Conservation (phyloP, 2,329 filamentous ascomycete species). For the Botrytis paeoniae region DNA sequence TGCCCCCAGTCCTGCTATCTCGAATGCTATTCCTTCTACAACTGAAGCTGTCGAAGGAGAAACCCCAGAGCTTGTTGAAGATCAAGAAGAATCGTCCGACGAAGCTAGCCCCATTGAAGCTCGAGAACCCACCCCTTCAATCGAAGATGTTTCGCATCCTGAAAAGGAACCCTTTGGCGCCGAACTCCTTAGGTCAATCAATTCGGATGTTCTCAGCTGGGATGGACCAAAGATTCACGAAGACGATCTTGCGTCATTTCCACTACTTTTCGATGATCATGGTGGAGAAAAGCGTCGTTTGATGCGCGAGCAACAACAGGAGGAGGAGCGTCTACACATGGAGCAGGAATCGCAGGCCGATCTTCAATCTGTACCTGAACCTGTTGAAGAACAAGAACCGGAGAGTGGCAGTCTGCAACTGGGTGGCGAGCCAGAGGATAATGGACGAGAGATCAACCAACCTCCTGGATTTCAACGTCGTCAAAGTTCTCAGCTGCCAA, state of each 20-base stretch:
- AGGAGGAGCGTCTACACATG: conserved; percentile 51
- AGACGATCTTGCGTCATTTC: conserved; percentile 50
- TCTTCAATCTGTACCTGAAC: conserved; percentile 45
- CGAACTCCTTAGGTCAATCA: conserved; percentile 46
- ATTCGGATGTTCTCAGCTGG: conserved; percentile 47
- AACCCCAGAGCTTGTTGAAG: conserved; percentile 20
- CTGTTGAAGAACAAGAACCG: conserved; percentile 66
- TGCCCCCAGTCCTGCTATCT: conserved; percentile 77
- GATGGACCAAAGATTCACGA: conserved; percentile 48
- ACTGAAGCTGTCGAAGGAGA: conserved; percentile 49
- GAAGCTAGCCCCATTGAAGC: conserved; percentile 14
- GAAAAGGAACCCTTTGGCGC: conserved; percentile 36
- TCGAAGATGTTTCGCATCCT: conserved; percentile 24
- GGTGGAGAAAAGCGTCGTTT: conserved; percentile 79
- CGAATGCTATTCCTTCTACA: conserved; percentile 53
- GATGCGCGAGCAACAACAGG: conserved; percentile 65
- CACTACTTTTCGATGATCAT: conserved; percentile 77
- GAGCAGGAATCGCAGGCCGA: conserved; percentile 54
- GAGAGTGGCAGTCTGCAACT: conserved; percentile 83
- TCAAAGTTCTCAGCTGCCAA: conserved; percentile 70
- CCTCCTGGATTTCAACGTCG: conserved; percentile 55
- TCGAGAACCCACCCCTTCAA: conserved; percentile 18
- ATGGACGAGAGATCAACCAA: conserved; percentile 43
- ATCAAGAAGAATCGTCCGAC: conserved; percentile 20
- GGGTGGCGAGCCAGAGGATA: conserved; percentile 85